Conservation (phyloP, 129 eudicot species). For the Flaveria robusta region DNA sequence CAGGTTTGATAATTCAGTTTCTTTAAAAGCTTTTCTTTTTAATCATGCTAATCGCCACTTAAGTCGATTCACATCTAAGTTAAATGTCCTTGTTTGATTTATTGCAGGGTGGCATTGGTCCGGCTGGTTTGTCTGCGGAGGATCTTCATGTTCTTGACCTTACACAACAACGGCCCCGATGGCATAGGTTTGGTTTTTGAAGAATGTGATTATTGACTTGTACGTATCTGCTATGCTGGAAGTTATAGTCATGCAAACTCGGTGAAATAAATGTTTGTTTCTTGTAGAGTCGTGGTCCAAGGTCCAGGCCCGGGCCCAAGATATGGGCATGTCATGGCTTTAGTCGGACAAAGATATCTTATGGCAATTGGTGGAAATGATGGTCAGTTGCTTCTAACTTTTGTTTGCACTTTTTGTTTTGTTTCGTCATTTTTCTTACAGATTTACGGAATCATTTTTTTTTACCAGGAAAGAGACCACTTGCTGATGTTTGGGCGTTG, state of each 20-base stretch:
- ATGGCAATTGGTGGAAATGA: conserved; percentile 99
- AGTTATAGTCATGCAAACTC: conserved; percentile 25
- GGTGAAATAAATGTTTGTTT: conserved; percentile 26
- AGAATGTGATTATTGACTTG: background rate
- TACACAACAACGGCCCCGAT: conserved; percentile 90
- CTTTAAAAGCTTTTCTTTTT: conserved; percentile 1
- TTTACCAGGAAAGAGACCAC: conserved; percentile 80
- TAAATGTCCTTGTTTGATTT: conserved; percentile 14
- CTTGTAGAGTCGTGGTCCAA: conserved; percentile 89
- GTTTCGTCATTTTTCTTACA: background rate
- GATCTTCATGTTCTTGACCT: conserved; percentile 99
- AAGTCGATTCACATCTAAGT: background rate
- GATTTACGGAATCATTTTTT: conserved; percentile 12
- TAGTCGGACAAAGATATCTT: conserved; percentile 96
- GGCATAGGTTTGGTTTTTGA: conserved; percentile 82
- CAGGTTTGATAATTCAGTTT: conserved; percentile 55
- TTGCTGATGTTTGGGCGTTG: conserved; percentile 99
- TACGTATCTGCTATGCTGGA: conserved; percentile 10
- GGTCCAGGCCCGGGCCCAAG: conserved; percentile 99
- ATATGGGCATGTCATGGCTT: conserved; percentile 98
- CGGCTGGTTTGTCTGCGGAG: conserved; percentile 98
- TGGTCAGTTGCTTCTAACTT: conserved; percentile 50
- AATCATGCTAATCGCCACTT: background rate
- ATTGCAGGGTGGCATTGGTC: conserved; percentile 93
- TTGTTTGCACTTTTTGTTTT: background rate